Evolutionary conservation across 495 filamentous ascomycete genomes (phyloP).

Genomic region (Lentithecium fluviatile): DNA sequence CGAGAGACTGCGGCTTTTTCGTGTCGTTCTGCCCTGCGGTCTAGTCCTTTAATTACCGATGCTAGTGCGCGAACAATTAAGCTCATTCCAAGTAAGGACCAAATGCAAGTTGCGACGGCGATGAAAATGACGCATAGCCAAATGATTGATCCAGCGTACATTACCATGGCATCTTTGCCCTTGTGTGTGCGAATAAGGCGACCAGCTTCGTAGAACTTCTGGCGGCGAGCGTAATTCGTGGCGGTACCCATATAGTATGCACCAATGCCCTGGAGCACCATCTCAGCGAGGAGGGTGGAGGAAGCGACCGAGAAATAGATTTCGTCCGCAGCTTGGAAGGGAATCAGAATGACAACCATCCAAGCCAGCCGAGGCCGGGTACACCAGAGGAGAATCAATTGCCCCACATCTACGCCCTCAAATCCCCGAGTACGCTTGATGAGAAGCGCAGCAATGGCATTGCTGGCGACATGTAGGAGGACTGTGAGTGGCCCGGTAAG

Average conservation of each 20-base stretch:
- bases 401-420: neutral
- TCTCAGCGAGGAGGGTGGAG: constrained; percentile 1
- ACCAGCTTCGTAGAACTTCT: neutral
- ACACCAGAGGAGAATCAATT: constrained; percentile 8
- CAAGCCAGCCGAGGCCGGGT: constrained; percentile 3
- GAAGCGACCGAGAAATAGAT: constrained; percentile 12
- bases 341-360: constrained; percentile 6
- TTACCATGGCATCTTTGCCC: constrained; percentile 9
- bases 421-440: constrained; percentile 7
- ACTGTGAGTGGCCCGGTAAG: neutral
- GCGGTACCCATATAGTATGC: constrained; percentile 7
- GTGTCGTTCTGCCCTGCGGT: constrained; percentile 1
- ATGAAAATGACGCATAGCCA: constrained; percentile 9
- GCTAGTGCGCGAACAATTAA: neutral
- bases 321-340: constrained; percentile 6
- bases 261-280: constrained; percentile 1
- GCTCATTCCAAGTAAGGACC: constrained; percentile 5
- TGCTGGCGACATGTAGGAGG: constrained; percentile 1
- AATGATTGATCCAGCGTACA: constrained; percentile 9
- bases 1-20: too few species aligned
- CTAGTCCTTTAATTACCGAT: constrained; percentile 1
- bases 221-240: constrained; percentile 10
- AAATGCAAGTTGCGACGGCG: constrained; percentile 6
- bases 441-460: constrained; percentile 6
- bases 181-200: neutral